Evolutionary conservation across 2,329 filamentous ascomycete genomes (phyloP), one percentile per base, ranked within the genome.

Genomic region (Verticillium zaregamsianum): DNA sequence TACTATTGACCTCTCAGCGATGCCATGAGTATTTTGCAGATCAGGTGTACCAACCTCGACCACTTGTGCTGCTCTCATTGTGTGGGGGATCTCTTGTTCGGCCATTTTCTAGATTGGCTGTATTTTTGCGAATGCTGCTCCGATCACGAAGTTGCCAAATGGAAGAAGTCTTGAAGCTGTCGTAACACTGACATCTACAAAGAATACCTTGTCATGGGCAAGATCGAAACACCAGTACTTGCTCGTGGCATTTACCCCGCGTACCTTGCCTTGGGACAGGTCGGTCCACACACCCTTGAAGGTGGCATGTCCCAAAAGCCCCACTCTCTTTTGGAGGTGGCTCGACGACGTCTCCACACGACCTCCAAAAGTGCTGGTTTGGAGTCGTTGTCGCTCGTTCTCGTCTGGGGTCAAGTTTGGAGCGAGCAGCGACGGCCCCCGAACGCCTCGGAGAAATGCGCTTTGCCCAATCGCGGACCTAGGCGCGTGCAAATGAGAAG

Each of bases 1-100:
- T 72, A 74, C 73, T 74, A 28, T 14, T 33, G 14, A n/a, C 37
- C 35, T 45, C 58, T 52, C 23, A 52, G 56, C 20, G 12, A 37
- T 61, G 20, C 5, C 3, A 17, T 28, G 5, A 6, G 28, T 20
- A 5, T 7, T 25, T 14, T 28, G 35, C 7, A 5, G 5, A 32
- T 14, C 9, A 25, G 31, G 32, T 7, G 54, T 23, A 57, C 55
- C 14, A 14, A 66, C 67, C 59, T 69, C 28, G 0, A 52, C 54
- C 20, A 69, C 66, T 28, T 66, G 64, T 1, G 67, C 68, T 57
- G 66, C 68, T 32, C 64, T 66, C 68, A 65, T 65, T 5, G 9
- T 39, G 17, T 11, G 37, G 23, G 62, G 63, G 31, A 62, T 8
- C 11, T 39, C 6, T 17, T 4, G 3, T 39, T 20, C 25, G 32